phyloP scores from a whole-genome alignment of 768 basidiomycete genomes.

The Clavulina sp. region DNA sequence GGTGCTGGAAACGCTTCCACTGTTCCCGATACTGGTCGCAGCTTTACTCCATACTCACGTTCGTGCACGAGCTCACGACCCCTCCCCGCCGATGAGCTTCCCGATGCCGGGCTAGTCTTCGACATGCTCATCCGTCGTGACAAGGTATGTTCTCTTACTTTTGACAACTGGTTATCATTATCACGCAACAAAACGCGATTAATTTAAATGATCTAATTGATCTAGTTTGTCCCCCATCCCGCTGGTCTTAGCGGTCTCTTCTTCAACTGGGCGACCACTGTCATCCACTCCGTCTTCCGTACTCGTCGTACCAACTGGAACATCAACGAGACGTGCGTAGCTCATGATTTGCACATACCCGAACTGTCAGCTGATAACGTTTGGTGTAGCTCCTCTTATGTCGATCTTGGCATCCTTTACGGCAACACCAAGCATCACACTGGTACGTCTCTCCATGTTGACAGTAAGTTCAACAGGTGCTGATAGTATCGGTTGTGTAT shows the following conservation, averaged over 20 bases:
- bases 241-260: constrained; percentile 13
- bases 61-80: constrained; percentile 30
- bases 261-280: constrained; percentile 12
- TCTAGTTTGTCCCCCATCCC: constrained; percentile 14
- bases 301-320: constrained; percentile 10
- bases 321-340: constrained; percentile 13
- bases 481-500: too few species aligned
- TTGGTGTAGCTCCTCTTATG: constrained; percentile 6
- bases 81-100: constrained; percentile 27
- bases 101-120: constrained; percentile 28
- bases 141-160: constrained; percentile 11
- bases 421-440: constrained; percentile 34
- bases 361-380: too few species aligned
- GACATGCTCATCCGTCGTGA: constrained; percentile 23
- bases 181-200: neutral
- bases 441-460: too few species aligned
- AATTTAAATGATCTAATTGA: neutral
- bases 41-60: constrained; percentile 43
- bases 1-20: constrained; percentile 43
- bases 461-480: too few species aligned
- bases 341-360: constrained; percentile 15
- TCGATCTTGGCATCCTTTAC: constrained; percentile 11
- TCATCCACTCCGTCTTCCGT: constrained; percentile 12
- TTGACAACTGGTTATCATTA: neutral
- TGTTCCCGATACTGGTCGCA: constrained; percentile 37